phyloP scores from a whole-genome alignment of 345 rosid genomes.

The Pugionium cornutum region DNA sequence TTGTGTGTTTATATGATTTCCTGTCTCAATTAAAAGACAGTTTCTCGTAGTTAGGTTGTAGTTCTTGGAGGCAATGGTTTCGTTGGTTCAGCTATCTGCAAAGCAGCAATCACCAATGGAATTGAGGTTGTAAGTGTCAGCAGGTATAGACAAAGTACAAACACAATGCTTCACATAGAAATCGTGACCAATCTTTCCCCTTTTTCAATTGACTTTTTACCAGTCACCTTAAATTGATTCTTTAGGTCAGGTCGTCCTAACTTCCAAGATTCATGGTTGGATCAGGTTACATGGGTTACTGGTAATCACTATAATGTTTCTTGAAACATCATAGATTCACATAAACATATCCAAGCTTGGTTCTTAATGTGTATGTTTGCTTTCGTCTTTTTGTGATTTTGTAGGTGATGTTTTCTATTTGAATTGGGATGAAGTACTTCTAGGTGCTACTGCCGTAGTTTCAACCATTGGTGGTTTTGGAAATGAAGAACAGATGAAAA shows the following conservation, averaged over 20 bases:
- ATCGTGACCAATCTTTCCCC: not conserved
- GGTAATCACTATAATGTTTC: constrained; percentile 46
- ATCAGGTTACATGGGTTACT: constrained; percentile 87
- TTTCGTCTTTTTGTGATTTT: not conserved
- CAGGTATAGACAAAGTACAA: constrained; percentile 52
- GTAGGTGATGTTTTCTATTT: constrained; percentile 90
- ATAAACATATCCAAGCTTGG: not conserved
- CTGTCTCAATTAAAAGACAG: constrained; percentile 14
- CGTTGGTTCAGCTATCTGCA: constrained; percentile 93
- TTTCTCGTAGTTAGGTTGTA: constrained; percentile 61
- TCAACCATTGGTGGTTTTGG: constrained; percentile 95
- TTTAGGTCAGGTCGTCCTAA: constrained; percentile 86
- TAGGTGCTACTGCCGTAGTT: constrained; percentile 85
- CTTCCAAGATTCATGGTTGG: constrained; percentile 70
- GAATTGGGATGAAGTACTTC: constrained; percentile 94
- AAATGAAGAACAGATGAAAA: constrained; percentile 85
- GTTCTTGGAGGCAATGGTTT: constrained; percentile 90
- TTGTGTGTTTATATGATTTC: constrained; percentile 16
- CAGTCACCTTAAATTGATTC: constrained; percentile 14
- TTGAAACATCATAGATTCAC: not conserved
- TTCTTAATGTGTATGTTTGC: constrained; percentile 8
- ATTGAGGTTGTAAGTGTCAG: constrained; percentile 81
- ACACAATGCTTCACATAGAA: not conserved
- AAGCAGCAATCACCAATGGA: constrained; percentile 82
- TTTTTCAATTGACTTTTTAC: constrained; percentile 7